A percentile compares a stretch with the other conserved stretches of the same genome.
Conservation (phyloP, 2,329 filamentous ascomycete species). For the Aplosporella prunicola region DNA sequence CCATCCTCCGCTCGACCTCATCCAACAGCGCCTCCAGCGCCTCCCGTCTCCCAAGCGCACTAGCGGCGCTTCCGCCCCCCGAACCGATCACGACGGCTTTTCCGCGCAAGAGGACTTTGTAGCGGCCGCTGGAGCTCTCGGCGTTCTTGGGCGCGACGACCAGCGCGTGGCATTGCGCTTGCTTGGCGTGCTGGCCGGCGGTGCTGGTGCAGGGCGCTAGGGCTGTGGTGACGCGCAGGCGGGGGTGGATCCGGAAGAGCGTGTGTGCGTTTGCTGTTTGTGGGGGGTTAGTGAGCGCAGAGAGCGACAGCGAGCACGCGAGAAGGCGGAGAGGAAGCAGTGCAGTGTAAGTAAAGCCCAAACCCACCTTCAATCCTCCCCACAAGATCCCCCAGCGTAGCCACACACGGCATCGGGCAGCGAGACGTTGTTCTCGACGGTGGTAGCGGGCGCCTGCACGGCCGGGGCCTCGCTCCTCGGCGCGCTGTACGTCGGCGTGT, state of each 20-base stretch:
- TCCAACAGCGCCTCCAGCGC: conserved; percentile 8
- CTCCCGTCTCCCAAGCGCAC: too few relatives aligned
- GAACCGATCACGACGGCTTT: conserved; percentile 1
- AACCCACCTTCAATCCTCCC: too few relatives aligned
- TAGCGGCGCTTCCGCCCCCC: conserved; percentile 3
- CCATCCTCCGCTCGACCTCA: conserved; percentile 8
- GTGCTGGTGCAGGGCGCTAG: conserved; percentile 5
- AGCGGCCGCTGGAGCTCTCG: conserved; percentile 6
- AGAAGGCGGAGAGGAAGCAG: too few relatives aligned
- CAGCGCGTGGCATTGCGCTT: conserved; percentile 4
- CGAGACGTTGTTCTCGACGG: too few relatives aligned
- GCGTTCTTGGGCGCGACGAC: conserved; percentile 10
- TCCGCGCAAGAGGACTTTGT: conserved; percentile 8
- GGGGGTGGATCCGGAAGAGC: conserved; percentile 3
- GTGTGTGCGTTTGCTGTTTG: conserved; percentile 10
- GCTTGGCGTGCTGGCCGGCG: background rate
- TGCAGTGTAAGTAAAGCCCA: too few relatives aligned
- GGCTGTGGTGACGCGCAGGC: conserved; percentile 7
- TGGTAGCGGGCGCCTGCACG: too few relatives aligned
- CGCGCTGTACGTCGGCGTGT: too few relatives aligned
- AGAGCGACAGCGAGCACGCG: too few relatives aligned
- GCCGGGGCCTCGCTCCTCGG: too few relatives aligned
- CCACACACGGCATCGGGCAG: too few relatives aligned
- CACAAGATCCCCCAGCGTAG: too few relatives aligned
- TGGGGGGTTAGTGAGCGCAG: too few relatives aligned